phyloP scores from a whole-genome alignment of 1,139 yeast species.

The Pichia sp. region DNA sequence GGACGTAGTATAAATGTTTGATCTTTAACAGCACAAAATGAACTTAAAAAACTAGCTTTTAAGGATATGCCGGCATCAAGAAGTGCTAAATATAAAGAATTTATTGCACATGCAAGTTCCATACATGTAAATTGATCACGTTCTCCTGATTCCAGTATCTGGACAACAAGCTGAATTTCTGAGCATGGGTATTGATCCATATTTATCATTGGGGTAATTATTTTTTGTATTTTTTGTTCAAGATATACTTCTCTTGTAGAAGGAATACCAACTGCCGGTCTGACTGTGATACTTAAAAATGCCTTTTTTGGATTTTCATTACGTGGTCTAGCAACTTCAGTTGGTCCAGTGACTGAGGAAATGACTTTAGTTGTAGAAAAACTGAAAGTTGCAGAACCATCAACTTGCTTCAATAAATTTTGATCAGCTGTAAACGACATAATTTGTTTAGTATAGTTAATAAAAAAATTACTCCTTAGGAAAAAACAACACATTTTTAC shows the following conservation, averaged over 20 bases:
- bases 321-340: constrained; percentile 66
- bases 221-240: constrained; percentile 63
- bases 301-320: constrained; percentile 82
- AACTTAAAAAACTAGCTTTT: constrained; percentile 53
- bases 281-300: constrained; percentile 70
- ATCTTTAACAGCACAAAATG: constrained; percentile 37
- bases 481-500: no score
- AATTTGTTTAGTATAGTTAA: no score
- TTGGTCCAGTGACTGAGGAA: constrained; percentile 83
- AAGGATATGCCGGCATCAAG: constrained; percentile 76
- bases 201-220: constrained; percentile 56
- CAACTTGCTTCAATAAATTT: constrained; percentile 47
- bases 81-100: constrained; percentile 66
- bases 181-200: constrained; percentile 77
- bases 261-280: constrained; percentile 74
- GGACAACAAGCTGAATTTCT: constrained; percentile 81
- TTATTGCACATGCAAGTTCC: constrained; percentile 54
- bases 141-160: constrained; percentile 48
- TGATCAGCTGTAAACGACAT: constrained; percentile 13
- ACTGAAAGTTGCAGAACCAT: constrained; percentile 68
- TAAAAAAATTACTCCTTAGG: no score
- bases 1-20: constrained; percentile 40
- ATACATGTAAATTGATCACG: constrained; percentile 35
- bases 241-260: constrained; percentile 71
- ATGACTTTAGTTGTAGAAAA: constrained; percentile 51